Percentiles rank a stretch among this genome's conserved stretches.
phyloP scores from a whole-genome alignment of 2,329 filamentous ascomycete species.

The Stagonosporopsis tanaceti region DNA sequence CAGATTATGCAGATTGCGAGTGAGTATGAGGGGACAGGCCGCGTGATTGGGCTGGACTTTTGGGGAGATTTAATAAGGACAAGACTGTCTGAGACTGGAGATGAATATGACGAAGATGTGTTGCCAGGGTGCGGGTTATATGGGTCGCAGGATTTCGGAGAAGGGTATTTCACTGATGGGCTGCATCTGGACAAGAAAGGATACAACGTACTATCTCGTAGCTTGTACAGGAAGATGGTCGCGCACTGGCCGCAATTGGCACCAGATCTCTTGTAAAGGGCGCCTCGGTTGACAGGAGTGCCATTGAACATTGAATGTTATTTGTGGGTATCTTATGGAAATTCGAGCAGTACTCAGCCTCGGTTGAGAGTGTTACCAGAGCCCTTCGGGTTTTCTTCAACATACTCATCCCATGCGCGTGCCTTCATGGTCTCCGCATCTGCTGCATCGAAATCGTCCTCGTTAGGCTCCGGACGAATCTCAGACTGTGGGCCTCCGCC shows the following conservation, averaged over 20 bases:
- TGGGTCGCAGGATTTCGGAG: constrained; percentile 40
- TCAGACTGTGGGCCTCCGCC: constrained; percentile 82
- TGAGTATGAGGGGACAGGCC: constrained; percentile 44
- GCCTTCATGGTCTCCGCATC: constrained; percentile 94
- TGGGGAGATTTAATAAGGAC: constrained; percentile 44
- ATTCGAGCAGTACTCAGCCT: constrained; percentile 55
- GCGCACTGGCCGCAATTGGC: constrained; percentile 44
- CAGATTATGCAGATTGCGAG: constrained; percentile 47
- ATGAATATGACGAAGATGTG: constrained; percentile 39
- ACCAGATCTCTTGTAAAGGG: constrained; percentile 27
- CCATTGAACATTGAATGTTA: not conserved
- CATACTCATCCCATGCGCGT: constrained; percentile 93
- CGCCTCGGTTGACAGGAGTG: not conserved
- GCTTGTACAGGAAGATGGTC: constrained; percentile 31
- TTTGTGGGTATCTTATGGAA: constrained; percentile 23
- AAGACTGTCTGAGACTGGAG: constrained; percentile 32
- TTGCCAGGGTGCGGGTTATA: constrained; percentile 49
- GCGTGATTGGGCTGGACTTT: constrained; percentile 46
- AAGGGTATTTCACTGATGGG: constrained; percentile 50
- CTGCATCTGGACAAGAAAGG: constrained; percentile 47
- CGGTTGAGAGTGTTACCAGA: constrained; percentile 84
- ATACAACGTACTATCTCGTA: constrained; percentile 40
- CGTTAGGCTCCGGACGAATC: constrained; percentile 75
- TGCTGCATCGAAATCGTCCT: constrained; percentile 87
- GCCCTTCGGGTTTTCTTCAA: constrained; percentile 85